Base-by-base conservation (phyloP, 78 protist genomes). In the Polysphondylium violaceum region DNA sequence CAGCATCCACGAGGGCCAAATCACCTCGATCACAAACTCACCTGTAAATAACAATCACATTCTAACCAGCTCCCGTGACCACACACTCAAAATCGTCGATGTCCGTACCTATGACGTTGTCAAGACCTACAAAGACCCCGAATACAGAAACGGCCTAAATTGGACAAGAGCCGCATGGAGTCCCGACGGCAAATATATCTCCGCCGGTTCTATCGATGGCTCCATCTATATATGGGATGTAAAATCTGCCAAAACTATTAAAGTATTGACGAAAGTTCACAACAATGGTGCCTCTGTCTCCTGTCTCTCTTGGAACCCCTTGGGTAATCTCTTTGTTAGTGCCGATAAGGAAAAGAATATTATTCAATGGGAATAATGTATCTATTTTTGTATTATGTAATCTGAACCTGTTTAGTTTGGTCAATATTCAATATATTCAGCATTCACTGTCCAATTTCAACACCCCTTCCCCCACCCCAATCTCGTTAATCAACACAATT, bases 11-110 rank as follows among this genome's bases (percentile, higher is more conserved):
- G 78, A 89, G 27, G 86, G 88, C 14, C 96, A 96, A 53, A 60
- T 96, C 58, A 93, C 95, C 9, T 88, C 94, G 14, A 87, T 96
- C 38, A 43, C 58, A 16, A 50, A 86, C 9, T 77, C 96, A 23
- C 93, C 92, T 27, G 35, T 44, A 53, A 94, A 93, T 19, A 36
- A 85, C 23, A 50, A 68, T 17, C 44, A 17, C 31, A 43, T 93
- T 11, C 91, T 96, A 8, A 91, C 95, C 31, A 86, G 86, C 59
- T 74, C 94, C 7, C 55, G 96, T 25, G 97, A 96, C 77, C 93
- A 93, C 29, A 69, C 89, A 5, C 83, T 96, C 27, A 93, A 89
- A 43, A 85, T 96, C 23, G 65, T 96, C 56, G 97, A 96, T 53
- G 12, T 90, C 16, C 77, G 96, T 25, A 96, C 92, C 74, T 56